These are phyloP conservation scores for Blumeriella jaapii DNA, from an alignment of 2,329 filamentous ascomycete species.

Conservation along the genomic window DNA sequence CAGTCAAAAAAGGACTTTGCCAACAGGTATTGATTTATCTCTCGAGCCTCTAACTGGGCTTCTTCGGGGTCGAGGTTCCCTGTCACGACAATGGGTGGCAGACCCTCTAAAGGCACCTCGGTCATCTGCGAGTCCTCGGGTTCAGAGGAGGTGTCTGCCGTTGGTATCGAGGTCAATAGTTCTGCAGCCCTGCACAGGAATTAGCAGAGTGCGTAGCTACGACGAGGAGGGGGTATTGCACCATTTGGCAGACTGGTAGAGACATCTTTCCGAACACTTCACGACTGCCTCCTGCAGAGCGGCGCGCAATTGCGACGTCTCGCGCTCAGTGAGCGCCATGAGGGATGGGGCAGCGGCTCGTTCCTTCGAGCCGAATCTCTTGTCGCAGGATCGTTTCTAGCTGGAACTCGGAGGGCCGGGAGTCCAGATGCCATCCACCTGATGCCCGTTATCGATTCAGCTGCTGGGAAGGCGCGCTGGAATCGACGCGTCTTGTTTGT, in stretches of 20 bases:
- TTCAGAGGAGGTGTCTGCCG: conserved; percentile 37
- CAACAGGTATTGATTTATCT: conserved; percentile 74
- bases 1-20: conserved; percentile 95
- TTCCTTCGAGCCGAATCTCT: neutral
- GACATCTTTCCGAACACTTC: conserved; percentile 85
- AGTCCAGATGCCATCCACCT: neutral
- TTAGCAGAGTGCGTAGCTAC: conserved; percentile 10
- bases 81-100: conserved; percentile 38
- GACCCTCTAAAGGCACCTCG: conserved; percentile 36
- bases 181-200: conserved; percentile 67
- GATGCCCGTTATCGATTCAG: neutral
- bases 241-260: conserved; percentile 98
- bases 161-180: conserved; percentile 70
- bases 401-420: too few relatives aligned
- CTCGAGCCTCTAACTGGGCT: conserved; percentile 62
- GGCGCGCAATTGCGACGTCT: conserved; percentile 38
- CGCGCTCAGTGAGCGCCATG: conserved; percentile 38
- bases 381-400: too few relatives aligned
- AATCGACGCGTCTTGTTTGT: too few relatives aligned
- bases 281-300: conserved; percentile 76
- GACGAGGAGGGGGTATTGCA: conserved; percentile 32
- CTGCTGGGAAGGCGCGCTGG: too few relatives aligned
- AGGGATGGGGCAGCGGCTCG: neutral
- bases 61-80: conserved; percentile 59
- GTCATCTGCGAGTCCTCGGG: conserved; percentile 50